phyloP scores from a whole-genome alignment of 23 red algal species.

The Gracilaria gracilis region DNA sequence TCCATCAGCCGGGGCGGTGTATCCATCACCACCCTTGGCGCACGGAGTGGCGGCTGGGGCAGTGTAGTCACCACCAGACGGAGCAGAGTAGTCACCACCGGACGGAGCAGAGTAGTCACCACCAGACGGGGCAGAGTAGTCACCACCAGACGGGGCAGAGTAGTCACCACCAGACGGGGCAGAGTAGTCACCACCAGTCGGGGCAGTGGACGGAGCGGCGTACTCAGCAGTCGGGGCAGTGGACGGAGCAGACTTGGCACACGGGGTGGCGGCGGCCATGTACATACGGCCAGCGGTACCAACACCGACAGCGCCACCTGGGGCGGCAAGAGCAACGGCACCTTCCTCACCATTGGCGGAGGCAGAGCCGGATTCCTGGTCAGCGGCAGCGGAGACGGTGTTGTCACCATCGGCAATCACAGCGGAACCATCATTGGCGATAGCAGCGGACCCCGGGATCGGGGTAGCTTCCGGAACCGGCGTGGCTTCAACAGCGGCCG shows the following conservation, averaged over 20 bases:
- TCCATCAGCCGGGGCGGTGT: background rate
- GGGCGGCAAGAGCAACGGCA: conserved; percentile 47
- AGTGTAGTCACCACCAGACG: background rate
- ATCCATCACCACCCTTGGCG: conserved; percentile 10
- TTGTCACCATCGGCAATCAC: conserved; percentile 70
- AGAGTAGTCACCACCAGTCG: background rate
- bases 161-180: background rate
- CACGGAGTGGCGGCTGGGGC: conserved; percentile 37
- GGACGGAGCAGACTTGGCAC: too few relatives aligned
- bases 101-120: conserved; percentile 14
- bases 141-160: conserved; percentile 2
- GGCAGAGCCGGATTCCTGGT: conserved; percentile 43
- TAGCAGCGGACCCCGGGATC: conserved; percentile 54
- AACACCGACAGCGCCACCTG: conserved; percentile 60
- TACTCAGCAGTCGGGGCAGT: too few relatives aligned
- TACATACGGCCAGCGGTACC: conserved; percentile 36
- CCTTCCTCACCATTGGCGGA: conserved; percentile 73
- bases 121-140: conserved; percentile 20
- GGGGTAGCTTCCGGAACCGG: conserved; percentile 9
- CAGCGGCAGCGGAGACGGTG: conserved; percentile 63
- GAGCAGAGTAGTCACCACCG: conserved; percentile 4
- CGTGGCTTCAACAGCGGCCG: conserved; percentile 3
- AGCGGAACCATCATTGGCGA: conserved; percentile 45
- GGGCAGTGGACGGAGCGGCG: too few relatives aligned
- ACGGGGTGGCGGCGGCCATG: too few relatives aligned